Conservation (phyloP, 805 yeast genomes). For the Jamesozyma hellenica region DNA sequence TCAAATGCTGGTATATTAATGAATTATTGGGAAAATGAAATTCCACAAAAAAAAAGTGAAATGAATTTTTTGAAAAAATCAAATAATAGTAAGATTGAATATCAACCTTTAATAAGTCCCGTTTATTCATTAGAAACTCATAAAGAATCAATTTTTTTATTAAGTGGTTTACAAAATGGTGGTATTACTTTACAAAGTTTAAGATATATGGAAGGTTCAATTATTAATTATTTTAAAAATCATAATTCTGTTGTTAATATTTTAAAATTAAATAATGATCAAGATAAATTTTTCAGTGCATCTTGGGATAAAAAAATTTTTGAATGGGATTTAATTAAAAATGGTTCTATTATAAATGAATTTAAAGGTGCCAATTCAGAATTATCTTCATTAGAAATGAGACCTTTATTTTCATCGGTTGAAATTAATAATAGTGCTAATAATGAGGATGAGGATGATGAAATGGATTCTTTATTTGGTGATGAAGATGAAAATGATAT, state of each 20-base stretch:
- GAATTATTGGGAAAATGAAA: constrained; percentile 95
- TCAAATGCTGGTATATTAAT: constrained; percentile 72
- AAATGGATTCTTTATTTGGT: constrained; percentile 50
- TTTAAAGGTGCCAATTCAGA: constrained; percentile 64
- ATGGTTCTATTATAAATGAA: constrained; percentile 44
- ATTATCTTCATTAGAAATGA: constrained; percentile 60
- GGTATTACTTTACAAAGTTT: constrained; percentile 80
- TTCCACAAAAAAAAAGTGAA: constrained; percentile 50
- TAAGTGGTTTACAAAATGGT: constrained; percentile 74
- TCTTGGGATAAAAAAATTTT: constrained; percentile 79
- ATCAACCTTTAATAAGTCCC: constrained; percentile 60
- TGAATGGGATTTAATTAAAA: constrained; percentile 71
- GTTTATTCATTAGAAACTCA: constrained; percentile 84
- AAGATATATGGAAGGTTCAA: constrained; percentile 70
- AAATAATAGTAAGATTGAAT: constrained; percentile 28
- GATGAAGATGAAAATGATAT: constrained; percentile 40
- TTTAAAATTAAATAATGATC: constrained; percentile 49
- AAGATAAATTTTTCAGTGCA: constrained; percentile 64
- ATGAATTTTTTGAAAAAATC: constrained; percentile 17
- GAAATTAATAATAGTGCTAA: constrained; percentile 30
- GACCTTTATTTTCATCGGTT: constrained; percentile 45
- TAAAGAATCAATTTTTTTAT: constrained; percentile 69
- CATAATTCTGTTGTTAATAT: constrained; percentile 74
- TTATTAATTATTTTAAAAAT: constrained; percentile 57
- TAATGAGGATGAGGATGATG: constrained; percentile 30